Evolutionary conservation across 2,329 filamentous ascomycete genomes (phyloP), one percentile per base, ranked within the genome.

Genomic region (Monilinia vaccinii-corymbosi): DNA sequence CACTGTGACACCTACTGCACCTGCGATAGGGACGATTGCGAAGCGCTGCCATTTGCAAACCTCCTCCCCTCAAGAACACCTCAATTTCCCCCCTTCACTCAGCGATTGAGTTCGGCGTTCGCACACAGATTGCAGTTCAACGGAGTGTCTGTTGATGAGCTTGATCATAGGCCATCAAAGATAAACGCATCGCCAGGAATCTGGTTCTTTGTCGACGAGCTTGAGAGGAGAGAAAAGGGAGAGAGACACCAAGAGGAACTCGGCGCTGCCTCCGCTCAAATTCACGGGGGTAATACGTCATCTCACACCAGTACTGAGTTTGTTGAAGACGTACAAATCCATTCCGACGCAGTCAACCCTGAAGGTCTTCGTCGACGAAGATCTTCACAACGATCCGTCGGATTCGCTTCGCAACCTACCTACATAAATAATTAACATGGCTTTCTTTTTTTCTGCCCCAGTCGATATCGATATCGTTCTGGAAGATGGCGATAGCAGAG

Each of bases 401-500:
- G n/a, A n/a, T 42, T 42, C n/a, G n/a, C 40, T 42, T 3, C 40
- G 3, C 18, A 42, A 7, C 16, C 18, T n/a, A n/a, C 38, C 5
- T n/a, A 13, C 50, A 52, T 21, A 18, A 31, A 5, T 13, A 31
- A 52, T 55, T 32, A 16, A 48, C 13, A 97, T 97, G 94, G 95
- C 94, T 68, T 96, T 96, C 78, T 95, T 96, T 79, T 99, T 97
- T 80, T 92, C 92, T 69, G 97, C 93, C 62, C 94, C 94, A 58
- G 89, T 99, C 76, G 94, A 99, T 77, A 99, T 99, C 78, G 94
- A 99, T 78, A 88, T 99, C 73, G 91, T 97, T 70, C 90, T 99
- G 69, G 91, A 97, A 71, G 91, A 97, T 77, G 86, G 86, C 74
- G 94, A 97, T 77, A 90, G 96, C 70, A 88, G 94, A 71, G 86